phyloP scores from a whole-genome alignment of 1,284 basidiomycete genomes.

The Meira nashicola region DNA sequence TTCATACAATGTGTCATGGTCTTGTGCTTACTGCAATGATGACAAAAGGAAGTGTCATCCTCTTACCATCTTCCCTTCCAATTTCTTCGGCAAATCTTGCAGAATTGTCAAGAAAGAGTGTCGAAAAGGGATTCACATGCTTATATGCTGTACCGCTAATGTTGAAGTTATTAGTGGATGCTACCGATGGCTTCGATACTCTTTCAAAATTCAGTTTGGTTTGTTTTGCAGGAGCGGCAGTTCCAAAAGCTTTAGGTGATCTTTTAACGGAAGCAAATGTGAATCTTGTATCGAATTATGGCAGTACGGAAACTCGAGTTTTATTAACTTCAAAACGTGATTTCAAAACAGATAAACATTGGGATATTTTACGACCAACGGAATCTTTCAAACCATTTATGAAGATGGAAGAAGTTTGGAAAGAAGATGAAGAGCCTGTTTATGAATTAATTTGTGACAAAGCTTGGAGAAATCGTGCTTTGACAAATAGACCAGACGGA shows the following conservation, averaged over 20 bases:
- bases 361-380: slow-evolving; percentile 60
- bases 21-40: too few species aligned
- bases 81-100: slow-evolving; percentile 14
- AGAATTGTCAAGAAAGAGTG: slow-evolving; percentile 14
- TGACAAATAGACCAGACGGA: slow-evolving; percentile 60
- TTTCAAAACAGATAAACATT: slow-evolving; percentile 61
- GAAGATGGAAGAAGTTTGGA: background rate
- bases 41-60: slow-evolving; percentile 20
- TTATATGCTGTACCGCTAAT: slow-evolving; percentile 56
- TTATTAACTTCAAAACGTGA: slow-evolving; percentile 59
- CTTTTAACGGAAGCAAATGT: slow-evolving; percentile 60
- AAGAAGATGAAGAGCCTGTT: slow-evolving; percentile 3
- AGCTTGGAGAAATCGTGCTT: slow-evolving; percentile 55
- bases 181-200: slow-evolving; percentile 57
- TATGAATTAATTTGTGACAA: slow-evolving; percentile 55
- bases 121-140: slow-evolving; percentile 11
- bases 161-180: slow-evolving; percentile 59
- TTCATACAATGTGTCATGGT: slow-evolving; percentile 12
- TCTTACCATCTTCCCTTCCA: background rate
- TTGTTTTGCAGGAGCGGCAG: slow-evolving; percentile 55
- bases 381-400: slow-evolving; percentile 9
- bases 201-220: slow-evolving; percentile 59
- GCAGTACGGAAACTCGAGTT: slow-evolving; percentile 45
- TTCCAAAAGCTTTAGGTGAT: slow-evolving; percentile 60
- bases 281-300: slow-evolving; percentile 61